Percentiles rank a stretch among this genome's conserved stretches.
phyloP scores from a whole-genome alignment of 768 basidiomycete genomes.

The Auricularia cornea region DNA sequence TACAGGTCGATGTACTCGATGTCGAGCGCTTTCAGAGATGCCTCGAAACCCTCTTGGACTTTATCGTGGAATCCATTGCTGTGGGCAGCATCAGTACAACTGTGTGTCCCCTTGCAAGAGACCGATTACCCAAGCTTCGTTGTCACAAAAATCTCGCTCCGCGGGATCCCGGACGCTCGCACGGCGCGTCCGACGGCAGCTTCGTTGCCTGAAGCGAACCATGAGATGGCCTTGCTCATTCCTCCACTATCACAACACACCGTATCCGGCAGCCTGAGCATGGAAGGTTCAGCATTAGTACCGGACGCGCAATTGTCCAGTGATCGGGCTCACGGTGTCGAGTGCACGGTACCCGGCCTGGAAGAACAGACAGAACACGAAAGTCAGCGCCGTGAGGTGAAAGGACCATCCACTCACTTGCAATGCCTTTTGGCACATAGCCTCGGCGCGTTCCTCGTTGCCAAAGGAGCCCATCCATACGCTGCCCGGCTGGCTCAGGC shows the following conservation, averaged over 20 bases:
- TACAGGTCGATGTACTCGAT: constrained; percentile 16
- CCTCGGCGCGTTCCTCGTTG: constrained; percentile 31
- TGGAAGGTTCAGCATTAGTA: background rate
- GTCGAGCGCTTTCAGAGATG: constrained; percentile 10
- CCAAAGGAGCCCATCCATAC: constrained; percentile 34
- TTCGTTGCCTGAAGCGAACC: constrained; percentile 9
- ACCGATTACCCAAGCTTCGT: constrained; percentile 12
- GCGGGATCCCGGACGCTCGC: constrained; percentile 9
- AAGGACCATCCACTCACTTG: constrained; percentile 17
- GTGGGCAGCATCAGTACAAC: background rate
- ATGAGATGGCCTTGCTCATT: background rate
- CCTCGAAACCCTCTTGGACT: constrained; percentile 12
- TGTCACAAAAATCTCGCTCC: constrained; percentile 14
- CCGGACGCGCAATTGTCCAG: background rate
- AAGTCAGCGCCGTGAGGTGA: background rate
- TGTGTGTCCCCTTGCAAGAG: constrained; percentile 22
- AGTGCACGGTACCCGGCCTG: constrained; percentile 41
- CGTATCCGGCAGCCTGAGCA: constrained; percentile 47
- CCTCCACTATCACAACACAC: constrained; percentile 7
- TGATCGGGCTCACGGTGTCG: constrained; percentile 25
- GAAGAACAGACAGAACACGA: constrained; percentile 21
- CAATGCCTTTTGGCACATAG: constrained; percentile 29
- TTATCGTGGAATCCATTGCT: constrained; percentile 4
- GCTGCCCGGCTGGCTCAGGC: constrained; percentile 6
- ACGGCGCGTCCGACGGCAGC: constrained; percentile 19